Base-by-base conservation (phyloP, 2,329 filamentous ascomycete species). In the Clarireedia homoeocarpa region DNA sequence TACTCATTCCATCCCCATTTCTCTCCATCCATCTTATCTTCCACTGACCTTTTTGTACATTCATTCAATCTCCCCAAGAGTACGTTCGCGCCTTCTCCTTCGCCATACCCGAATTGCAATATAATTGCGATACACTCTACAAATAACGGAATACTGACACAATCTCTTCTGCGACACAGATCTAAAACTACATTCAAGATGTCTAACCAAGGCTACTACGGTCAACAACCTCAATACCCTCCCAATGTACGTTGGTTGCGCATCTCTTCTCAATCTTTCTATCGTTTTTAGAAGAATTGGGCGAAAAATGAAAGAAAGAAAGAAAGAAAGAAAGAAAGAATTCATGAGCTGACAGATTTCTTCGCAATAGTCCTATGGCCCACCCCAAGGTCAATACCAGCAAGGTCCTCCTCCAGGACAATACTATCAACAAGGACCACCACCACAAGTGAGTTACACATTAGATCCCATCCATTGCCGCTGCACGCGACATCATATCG, bases 171-270 rank as follows among this genome's bases (percentile, higher is more conserved):
- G 4, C 26, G 12, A 24, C n/a, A 56, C 23, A 23, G 17, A 10
- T 42, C 20, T 10, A n/a, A 42, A 42, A 20, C 20, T 36, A 45
- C 56, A 24, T 30, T 39, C 55, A 58, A 30, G 27, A 58, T 61
- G 60, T 56, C 59, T 7, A 58, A 56, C 56, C 51, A 66, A 64
- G 58, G 56, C 67, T 74, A 73, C 61, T 74, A 74, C 62, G 66
- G 70, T 60, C 62, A 69, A 59, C 61, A 72, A 52, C 66, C 66
- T 40, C 48, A 51, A 53, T 56, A 58, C 14, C 52, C 56, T 44
- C 58, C 24, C 20, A 57, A 61, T 23, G 54, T 49, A 54, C 62
- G 73, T 34, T 34, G 30, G 73, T 34, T 34, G 30, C 30, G 30
- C 30, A 34, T 34, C 30, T 36, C n/a, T 42, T 20, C 15, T 34